Percentiles rank a stretch among this genome's conserved stretches.
Conservation (phyloP, 192 early-diverging fungal species). For the Coemansia sp. region DNA sequence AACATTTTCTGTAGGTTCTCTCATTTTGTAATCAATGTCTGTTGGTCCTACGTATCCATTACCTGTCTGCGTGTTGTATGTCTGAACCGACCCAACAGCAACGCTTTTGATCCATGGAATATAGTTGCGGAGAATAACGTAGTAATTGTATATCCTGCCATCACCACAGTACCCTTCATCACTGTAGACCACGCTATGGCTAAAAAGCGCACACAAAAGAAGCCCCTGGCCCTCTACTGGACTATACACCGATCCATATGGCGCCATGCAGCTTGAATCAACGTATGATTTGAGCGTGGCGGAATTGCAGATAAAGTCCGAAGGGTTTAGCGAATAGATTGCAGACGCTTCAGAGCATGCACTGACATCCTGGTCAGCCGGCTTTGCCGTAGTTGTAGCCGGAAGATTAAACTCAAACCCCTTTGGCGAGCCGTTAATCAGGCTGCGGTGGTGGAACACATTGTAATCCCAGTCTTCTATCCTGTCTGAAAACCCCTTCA, state of each 20-base stretch:
- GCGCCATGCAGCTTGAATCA: not conserved
- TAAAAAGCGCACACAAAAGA: conserved; percentile 6
- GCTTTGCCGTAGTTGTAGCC: not conserved
- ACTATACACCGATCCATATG: conserved; percentile 8
- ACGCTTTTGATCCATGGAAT: conserved; percentile 20
- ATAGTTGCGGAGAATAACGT: conserved; percentile 33
- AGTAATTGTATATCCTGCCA: conserved; percentile 21
- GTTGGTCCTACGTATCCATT: conserved; percentile 7
- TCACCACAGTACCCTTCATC: conserved; percentile 17
- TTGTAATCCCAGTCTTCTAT: conserved; percentile 3
- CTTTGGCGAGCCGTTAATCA: not conserved
- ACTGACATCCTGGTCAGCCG: not conserved
- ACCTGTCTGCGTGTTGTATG: conserved; percentile 1
- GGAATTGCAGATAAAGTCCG: conserved; percentile 1
- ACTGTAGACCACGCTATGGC: conserved; percentile 9
- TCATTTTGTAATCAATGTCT: conserved; percentile 8
- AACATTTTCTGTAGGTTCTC: not conserved
- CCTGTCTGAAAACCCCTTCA: conserved; percentile 1
- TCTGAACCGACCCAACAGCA: not conserved
- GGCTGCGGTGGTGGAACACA: not conserved
- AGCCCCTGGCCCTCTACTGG: not conserved
- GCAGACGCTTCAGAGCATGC: conserved; percentile 6
- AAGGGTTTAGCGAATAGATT: not conserved
- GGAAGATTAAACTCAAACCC: not conserved
- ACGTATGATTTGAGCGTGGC: not conserved